These are phyloP conservation scores for Debaryomyces sp. DNA, from an alignment of 1,139 yeast species.

Conservation along the genomic window DNA sequence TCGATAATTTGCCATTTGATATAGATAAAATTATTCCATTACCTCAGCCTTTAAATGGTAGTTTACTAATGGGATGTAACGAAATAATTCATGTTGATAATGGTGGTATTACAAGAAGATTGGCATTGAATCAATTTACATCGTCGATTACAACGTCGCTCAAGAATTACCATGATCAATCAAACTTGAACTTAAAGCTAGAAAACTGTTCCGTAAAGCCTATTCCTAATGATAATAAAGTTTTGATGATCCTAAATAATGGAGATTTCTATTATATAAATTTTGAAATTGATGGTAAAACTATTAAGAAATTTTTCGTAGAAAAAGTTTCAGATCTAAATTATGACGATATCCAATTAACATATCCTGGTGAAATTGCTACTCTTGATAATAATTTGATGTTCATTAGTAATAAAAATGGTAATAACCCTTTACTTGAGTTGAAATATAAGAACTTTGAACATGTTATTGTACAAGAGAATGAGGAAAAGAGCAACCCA, in stretches of 20 bases:
- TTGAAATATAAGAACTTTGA: conserved; percentile 26
- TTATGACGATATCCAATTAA: conserved; percentile 25
- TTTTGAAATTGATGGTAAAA: conserved; percentile 55
- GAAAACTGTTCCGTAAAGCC: conserved; percentile 58
- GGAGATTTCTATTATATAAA: conserved; percentile 57
- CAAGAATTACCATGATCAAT: conserved; percentile 53
- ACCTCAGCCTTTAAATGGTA: conserved; percentile 69
- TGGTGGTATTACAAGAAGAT: conserved; percentile 72
- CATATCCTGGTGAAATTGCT: conserved; percentile 38
- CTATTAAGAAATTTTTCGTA: conserved; percentile 39
- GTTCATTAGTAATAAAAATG: conserved; percentile 38
- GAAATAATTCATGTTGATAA: conserved; percentile 80
- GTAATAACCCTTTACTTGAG: conserved; percentile 40
- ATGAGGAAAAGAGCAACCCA: conserved; percentile 15
- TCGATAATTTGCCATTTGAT: conserved; percentile 75
- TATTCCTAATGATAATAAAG: conserved; percentile 51
- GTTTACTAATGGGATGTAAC: conserved; percentile 74
- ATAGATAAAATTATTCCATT: conserved; percentile 65
- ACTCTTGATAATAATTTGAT: conserved; percentile 38
- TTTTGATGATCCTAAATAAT: conserved; percentile 51
- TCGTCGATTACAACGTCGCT: conserved; percentile 52
- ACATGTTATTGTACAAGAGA: conserved; percentile 13
- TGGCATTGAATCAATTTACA: conserved; percentile 65
- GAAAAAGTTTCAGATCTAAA: conserved; percentile 28
- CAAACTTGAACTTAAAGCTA: conserved; percentile 53